These are phyloP conservation scores for Beauveria australis DNA, from an alignment of 2,329 filamentous ascomycete genomes.

Conservation along the genomic window DNA sequence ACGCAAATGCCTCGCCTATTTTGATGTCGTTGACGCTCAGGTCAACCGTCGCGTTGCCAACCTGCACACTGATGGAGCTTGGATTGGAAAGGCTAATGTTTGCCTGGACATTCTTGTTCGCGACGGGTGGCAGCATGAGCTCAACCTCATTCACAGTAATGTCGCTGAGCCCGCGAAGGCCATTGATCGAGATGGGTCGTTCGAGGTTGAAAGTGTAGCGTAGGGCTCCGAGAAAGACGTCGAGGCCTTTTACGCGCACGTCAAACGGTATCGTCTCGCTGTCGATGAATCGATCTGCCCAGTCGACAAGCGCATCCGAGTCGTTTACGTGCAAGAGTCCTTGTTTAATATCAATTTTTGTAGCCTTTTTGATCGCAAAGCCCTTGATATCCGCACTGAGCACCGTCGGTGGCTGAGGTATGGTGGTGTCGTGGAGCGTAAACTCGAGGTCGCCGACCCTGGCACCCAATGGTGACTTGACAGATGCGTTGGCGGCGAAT, in stretches of 20 bases:
- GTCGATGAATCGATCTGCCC: constrained; percentile 1
- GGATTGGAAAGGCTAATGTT: neutral
- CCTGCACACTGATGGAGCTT: neutral
- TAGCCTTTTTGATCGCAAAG: neutral
- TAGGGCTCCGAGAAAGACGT: neutral
- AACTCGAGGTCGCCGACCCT: constrained; percentile 2
- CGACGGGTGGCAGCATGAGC: neutral
- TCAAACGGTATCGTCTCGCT: neutral
- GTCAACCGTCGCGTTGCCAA: constrained; percentile 2
- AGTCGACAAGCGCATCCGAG: neutral
- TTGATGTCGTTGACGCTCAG: neutral
- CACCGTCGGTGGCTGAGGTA: neutral
- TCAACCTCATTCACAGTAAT: neutral
- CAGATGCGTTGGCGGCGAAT: neutral
- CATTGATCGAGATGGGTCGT: neutral
- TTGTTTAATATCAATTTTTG: neutral
- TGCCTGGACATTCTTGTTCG: neutral
- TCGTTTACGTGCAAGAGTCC: neutral
- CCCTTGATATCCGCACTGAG: constrained; percentile 1
- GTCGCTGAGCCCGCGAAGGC: neutral
- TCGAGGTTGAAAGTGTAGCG: neutral
- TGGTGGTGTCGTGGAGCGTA: neutral
- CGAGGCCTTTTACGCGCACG: neutral
- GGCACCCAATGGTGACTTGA: neutral
- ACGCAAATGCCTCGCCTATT: neutral